These are phyloP conservation scores for Phoma sp. DNA, from an alignment of 2,329 filamentous ascomycete genomes.

Conservation along the genomic window DNA sequence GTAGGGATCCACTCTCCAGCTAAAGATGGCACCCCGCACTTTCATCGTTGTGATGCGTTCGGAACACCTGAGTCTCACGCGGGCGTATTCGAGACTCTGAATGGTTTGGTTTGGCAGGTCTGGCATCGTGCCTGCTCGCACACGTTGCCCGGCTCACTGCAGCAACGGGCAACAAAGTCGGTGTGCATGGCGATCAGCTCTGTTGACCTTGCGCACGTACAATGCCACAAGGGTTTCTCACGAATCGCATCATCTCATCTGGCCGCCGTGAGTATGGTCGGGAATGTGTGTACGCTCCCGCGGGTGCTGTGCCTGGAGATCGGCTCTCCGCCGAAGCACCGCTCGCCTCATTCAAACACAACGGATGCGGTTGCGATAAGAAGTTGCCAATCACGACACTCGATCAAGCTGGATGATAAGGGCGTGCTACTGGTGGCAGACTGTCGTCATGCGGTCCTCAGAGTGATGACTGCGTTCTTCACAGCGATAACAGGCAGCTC, in stretches of 20 bases:
- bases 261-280: slow-evolving; percentile 7
- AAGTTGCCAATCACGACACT: not conserved
- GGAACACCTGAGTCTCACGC: slow-evolving; percentile 17
- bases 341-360: slow-evolving; percentile 10
- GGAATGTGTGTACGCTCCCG: slow-evolving; percentile 21
- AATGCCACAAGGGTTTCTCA: slow-evolving; percentile 12
- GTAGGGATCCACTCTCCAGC: slow-evolving; percentile 13
- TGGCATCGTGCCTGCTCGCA: not conserved
- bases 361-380: slow-evolving; percentile 7
- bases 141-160: not conserved
- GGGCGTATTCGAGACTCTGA: not conserved
- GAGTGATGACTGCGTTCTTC: slow-evolving; percentile 2
- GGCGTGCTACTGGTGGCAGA: not conserved
- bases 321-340: slow-evolving; percentile 21
- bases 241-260: slow-evolving; percentile 14
- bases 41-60: slow-evolving; percentile 18
- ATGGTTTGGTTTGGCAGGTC: not conserved
- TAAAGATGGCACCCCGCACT: slow-evolving; percentile 24
- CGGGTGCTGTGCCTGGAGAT: slow-evolving; percentile 16
- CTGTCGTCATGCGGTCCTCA: slow-evolving; percentile 8
- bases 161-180: slow-evolving; percentile 9
- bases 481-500: slow-evolving; percentile 5
- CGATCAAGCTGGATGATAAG: not conserved
- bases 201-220: slow-evolving; percentile 18
- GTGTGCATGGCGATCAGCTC: slow-evolving; percentile 17